phyloP scores from a whole-genome alignment of 257 asterid genomes.

The Salvia hispanica region DNA sequence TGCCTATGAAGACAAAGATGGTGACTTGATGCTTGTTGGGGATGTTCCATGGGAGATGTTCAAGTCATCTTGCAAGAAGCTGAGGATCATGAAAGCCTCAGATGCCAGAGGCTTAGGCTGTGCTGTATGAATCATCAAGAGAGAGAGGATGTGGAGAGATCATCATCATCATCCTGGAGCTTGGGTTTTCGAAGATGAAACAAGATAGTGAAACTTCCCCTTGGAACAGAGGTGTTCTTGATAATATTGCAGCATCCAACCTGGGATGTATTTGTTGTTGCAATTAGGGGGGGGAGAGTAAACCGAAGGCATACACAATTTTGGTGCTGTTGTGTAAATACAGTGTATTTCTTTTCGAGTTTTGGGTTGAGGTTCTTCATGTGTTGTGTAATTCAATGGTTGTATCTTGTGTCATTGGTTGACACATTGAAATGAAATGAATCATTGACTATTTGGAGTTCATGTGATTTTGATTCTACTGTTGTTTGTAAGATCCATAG shows the following conservation, averaged over 20 bases:
- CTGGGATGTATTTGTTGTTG: constrained; percentile 14
- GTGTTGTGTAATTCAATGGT: no score
- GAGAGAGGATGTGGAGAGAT: not conserved
- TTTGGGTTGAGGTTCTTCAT: not conserved
- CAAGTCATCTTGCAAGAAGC: constrained; percentile 58
- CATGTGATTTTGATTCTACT: no score
- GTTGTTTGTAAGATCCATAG: no score
- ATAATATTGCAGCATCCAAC: constrained; percentile 1
- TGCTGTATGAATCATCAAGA: constrained; percentile 33
- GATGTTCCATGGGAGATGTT: constrained; percentile 31
- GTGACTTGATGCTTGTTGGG: constrained; percentile 35
- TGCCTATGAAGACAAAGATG: constrained; percentile 73
- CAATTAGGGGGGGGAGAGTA: not conserved
- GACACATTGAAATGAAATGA: not conserved
- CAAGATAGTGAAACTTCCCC: constrained; percentile 8
- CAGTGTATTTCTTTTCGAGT: not conserved
- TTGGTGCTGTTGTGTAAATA: constrained; percentile 21
- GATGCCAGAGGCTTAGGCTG: constrained; percentile 57
- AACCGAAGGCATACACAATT: constrained; percentile 14
- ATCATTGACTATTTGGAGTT: no score
- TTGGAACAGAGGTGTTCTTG: not conserved
- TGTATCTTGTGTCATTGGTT: constrained; percentile 13
- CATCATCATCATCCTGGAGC: constrained; percentile 22
- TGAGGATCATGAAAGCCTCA: constrained; percentile 66
- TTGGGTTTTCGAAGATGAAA: constrained; percentile 32